Evolutionary conservation across 2,329 filamentous ascomycete genomes (phyloP), one percentile per base, ranked within the genome.

Genomic region (Colletotrichum caudatum): DNA sequence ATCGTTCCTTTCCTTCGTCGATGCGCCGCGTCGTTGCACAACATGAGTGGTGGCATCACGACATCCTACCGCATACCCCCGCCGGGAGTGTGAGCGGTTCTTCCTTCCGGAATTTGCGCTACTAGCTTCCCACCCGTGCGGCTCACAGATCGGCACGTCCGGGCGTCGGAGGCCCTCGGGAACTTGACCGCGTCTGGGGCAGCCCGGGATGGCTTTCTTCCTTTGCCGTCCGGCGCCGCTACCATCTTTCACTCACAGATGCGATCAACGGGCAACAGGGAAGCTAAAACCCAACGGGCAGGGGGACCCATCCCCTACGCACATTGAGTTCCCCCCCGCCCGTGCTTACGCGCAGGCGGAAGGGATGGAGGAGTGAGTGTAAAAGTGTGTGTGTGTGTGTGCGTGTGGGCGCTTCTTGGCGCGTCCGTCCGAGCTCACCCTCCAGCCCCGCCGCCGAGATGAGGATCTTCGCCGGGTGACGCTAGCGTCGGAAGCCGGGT

Each of bases 391-490:
- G 6, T 54, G 2, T 35, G 14, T 35, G 29, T 33, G 33, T 33
- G 33, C 7, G 5, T 8, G 35, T 8, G 53, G 12, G 33, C 12
- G 11, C n/a, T 29, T n/a, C 5, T 23, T 35, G 39, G 35, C 50
- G n/a, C 16, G 20, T 46, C n/a, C 53, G 53, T n/a, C 53, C 53
- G 53, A 37, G 53, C 2, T 5, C 29, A 29, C 29, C 37, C 14
- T 48, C 62, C 20, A 29, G 29, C 57, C 39, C 37, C 59, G 18
- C 41, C 41, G 12, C 44, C 64, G 64, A 71, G 69, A 71, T 71
- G 69, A 71, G 51, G 69, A 71, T 71, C 69, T 71, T 71, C 69
- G 59, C 50, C 64, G 37, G 64, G 26, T 20, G 37, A 29, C 46
- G 44, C 48, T 71, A 69, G 65, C 53, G 58, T 63, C 58, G 56